These are phyloP conservation scores for Arthrobotrys sphaeroides DNA, from an alignment of 2,329 filamentous ascomycete species.

Conservation along the genomic window DNA sequence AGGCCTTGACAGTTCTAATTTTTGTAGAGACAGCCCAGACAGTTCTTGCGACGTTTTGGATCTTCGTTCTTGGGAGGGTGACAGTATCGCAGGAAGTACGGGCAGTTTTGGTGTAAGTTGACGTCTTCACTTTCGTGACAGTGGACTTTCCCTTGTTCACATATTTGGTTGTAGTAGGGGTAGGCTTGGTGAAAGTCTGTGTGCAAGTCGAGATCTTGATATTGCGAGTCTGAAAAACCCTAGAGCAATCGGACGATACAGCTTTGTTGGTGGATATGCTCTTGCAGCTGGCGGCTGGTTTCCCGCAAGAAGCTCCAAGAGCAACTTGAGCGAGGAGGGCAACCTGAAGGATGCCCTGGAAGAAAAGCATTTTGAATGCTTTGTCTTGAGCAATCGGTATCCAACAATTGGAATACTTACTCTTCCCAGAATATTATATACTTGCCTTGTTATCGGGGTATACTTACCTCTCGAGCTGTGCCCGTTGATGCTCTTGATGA, in stretches of 20 bases:
- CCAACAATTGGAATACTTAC: too few relatives aligned
- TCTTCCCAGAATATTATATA: too few relatives aligned
- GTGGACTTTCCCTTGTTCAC: slow-evolving; percentile 8
- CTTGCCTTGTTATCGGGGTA: too few relatives aligned
- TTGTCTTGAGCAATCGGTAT: too few relatives aligned
- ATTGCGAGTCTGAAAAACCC: neutral
- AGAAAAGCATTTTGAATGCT: slow-evolving; percentile 4
- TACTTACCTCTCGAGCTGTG: too few relatives aligned
- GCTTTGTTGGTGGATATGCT: neutral
- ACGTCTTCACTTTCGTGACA: neutral
- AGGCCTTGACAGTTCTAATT: neutral
- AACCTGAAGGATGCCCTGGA: neutral
- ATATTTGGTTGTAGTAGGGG: neutral
- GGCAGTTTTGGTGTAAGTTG: slow-evolving; percentile 1
- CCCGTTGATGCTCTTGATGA: too few relatives aligned
- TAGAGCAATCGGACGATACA: neutral
- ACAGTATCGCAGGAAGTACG: slow-evolving; percentile 6
- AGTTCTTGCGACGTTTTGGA: neutral
- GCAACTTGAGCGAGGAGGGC: neutral
- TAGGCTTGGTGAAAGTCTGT: neutral
- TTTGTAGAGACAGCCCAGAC: neutral
- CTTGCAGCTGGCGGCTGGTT: neutral
- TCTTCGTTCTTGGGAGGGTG: slow-evolving; percentile 3
- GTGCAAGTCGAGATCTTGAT: slow-evolving; percentile 3
- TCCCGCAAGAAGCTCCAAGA: neutral